Evolutionary conservation across 345 rosid species (phyloP).

Genomic region (Brassica juncea): DNA sequence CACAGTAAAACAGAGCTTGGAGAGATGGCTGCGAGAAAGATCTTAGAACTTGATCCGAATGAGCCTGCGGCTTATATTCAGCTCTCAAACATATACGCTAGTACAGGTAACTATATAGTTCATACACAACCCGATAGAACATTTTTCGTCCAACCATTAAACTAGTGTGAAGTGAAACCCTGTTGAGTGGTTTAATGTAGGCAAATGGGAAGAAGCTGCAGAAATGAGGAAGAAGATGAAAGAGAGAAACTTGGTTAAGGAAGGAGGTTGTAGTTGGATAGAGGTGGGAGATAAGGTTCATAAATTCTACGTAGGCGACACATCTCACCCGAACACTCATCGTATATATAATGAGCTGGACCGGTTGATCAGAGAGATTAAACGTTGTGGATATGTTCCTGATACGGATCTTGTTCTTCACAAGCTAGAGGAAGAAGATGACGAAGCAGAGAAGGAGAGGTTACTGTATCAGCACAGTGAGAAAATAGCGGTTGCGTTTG

Average conservation of each 20-base stretch:
- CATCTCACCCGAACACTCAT: constrained; percentile 54
- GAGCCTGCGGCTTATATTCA: constrained; percentile 73
- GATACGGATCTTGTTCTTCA: constrained; percentile 71
- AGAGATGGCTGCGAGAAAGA: constrained; percentile 57
- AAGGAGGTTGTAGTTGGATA: constrained; percentile 85
- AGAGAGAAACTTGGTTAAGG: constrained; percentile 57
- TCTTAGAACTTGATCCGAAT: constrained; percentile 59
- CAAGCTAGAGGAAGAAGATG: constrained; percentile 54
- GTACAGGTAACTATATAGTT: constrained; percentile 30
- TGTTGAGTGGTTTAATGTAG: constrained; percentile 14
- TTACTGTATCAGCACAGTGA: constrained; percentile 73
- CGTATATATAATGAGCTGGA: constrained; percentile 55
- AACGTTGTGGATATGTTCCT: constrained; percentile 64
- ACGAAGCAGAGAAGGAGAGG: constrained; percentile 59
- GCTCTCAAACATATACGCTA: constrained; percentile 70
- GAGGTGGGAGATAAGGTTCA: constrained; percentile 63
- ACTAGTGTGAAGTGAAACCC: neutral
- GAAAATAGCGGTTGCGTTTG: constrained; percentile 73
- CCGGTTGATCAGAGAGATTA: constrained; percentile 47
- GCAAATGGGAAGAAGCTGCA: constrained; percentile 62
- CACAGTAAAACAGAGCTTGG: constrained; percentile 60
- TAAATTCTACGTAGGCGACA: constrained; percentile 72
- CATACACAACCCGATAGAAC: no score
- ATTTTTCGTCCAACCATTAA: neutral
- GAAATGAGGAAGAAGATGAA: constrained; percentile 65